phyloP scores from a whole-genome alignment of 2,329 filamentous ascomycete species.

The Xylaria multiplex region DNA sequence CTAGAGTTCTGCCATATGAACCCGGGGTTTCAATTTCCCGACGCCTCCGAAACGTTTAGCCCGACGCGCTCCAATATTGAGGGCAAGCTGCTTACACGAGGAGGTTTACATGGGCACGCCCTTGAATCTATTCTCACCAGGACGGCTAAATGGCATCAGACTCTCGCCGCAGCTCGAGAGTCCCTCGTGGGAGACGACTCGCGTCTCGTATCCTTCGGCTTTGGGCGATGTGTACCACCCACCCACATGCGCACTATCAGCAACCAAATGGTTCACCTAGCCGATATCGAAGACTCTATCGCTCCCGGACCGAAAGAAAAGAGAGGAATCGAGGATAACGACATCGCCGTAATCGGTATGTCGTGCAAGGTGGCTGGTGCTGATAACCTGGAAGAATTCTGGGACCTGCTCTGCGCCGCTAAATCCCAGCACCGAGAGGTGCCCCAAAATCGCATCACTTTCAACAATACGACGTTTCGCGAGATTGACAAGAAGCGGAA shows the following conservation, averaged over 20 bases:
- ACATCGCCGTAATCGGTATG: constrained; percentile 53
- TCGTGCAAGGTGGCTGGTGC: constrained; percentile 49
- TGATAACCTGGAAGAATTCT: constrained; percentile 50
- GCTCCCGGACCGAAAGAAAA: constrained; percentile 12
- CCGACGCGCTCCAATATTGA: constrained; percentile 37
- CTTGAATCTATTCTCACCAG: constrained; percentile 49
- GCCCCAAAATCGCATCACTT: constrained; percentile 38
- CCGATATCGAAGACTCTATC: constrained; percentile 24
- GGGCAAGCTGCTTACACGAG: constrained; percentile 37
- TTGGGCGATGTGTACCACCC: constrained; percentile 51
- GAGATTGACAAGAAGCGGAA: constrained; percentile 39
- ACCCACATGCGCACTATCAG: constrained; percentile 24
- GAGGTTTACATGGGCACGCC: constrained; percentile 46
- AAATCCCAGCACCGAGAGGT: constrained; percentile 48
- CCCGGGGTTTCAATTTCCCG: constrained; percentile 49
- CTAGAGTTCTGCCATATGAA: constrained; percentile 45
- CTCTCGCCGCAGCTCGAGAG: constrained; percentile 39
- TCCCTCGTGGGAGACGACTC: constrained; percentile 27
- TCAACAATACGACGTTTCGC: constrained; percentile 42
- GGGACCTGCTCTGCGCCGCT: constrained; percentile 45
- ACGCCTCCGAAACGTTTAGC: constrained; percentile 44
- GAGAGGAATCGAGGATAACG: constrained; percentile 29
- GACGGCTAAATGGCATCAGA: constrained; percentile 49
- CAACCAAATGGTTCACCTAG: constrained; percentile 15
- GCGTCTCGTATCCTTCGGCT: constrained; percentile 51